phyloP scores from a whole-genome alignment of 176 grass and related monocot genomes.

The Rhynchospora pubera region DNA sequence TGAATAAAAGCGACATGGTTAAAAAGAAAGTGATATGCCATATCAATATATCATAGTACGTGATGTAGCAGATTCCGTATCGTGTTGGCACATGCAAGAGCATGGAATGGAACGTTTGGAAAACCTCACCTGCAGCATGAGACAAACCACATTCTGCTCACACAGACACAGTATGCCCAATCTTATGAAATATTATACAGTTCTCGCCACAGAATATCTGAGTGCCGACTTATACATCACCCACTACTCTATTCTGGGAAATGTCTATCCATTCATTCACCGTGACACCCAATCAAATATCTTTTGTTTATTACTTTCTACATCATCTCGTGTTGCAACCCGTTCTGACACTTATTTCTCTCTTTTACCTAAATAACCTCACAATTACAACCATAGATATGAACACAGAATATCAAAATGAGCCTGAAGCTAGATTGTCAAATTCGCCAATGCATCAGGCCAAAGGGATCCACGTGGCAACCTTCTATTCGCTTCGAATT shows the following conservation, averaged over 20 bases:
- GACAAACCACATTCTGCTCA: background rate
- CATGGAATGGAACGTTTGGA: too few relatives aligned
- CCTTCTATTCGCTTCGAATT: background rate
- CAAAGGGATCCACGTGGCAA: background rate
- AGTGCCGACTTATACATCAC: background rate
- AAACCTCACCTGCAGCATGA: background rate
- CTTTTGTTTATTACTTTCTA: background rate
- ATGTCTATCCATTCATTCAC: slow-evolving; percentile 5
- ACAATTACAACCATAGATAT: background rate
- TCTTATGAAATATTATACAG: background rate
- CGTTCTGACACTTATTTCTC: background rate
- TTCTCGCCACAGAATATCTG: background rate
- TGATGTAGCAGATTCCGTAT: too few relatives aligned
- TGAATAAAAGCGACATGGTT: too few relatives aligned
- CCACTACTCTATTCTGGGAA: background rate
- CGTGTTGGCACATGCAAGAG: too few relatives aligned
- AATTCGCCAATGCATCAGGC: background rate
- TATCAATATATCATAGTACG: too few relatives aligned
- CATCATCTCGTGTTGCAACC: background rate
- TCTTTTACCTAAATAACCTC: too few relatives aligned
- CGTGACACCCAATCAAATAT: background rate
- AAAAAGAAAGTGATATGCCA: too few relatives aligned
- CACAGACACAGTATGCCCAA: background rate
- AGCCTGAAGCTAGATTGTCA: background rate
- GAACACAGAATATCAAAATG: background rate